Conservation (phyloP, 2,329 filamentous ascomycete species). For the Pyricularia grisea region DNA sequence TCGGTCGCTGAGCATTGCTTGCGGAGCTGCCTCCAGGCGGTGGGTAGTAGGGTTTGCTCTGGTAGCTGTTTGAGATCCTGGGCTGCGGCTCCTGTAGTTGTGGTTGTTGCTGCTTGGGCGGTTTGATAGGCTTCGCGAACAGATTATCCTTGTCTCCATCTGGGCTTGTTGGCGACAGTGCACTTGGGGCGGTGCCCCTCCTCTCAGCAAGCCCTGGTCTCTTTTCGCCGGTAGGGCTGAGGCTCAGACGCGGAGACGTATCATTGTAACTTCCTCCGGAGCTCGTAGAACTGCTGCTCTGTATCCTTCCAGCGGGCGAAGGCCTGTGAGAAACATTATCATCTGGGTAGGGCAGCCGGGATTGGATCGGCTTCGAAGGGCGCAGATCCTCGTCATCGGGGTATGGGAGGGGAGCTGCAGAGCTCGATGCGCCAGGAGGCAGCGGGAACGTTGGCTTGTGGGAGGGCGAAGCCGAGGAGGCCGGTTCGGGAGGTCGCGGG, state of each 20-base stretch:
- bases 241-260: constrained; percentile 43
- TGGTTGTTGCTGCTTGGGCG: constrained; percentile 19
- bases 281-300: constrained; percentile 22
- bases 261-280: constrained; percentile 36
- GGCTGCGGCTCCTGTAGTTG: constrained; percentile 26
- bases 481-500: constrained; percentile 33
- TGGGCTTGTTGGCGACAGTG: constrained; percentile 71
- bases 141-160: constrained; percentile 69
- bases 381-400: constrained; percentile 57
- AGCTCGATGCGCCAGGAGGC: constrained; percentile 61
- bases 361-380: constrained; percentile 28
- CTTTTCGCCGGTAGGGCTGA: constrained; percentile 40
- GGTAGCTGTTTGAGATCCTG: constrained; percentile 34
- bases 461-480: constrained; percentile 31
- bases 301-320: constrained; percentile 19
- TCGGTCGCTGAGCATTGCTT: constrained; percentile 14
- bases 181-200: constrained; percentile 71
- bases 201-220: constrained; percentile 67
- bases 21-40: constrained; percentile 35
- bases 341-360: constrained; percentile 33
- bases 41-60: constrained; percentile 51
- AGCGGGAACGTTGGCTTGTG: constrained; percentile 52
- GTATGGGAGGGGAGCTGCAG: constrained; percentile 59
- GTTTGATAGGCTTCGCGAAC: constrained; percentile 57
- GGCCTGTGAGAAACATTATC: constrained; percentile 22